phyloP scores from a whole-genome alignment of 2,329 filamentous ascomycete species.

The Alternaria dauci region DNA sequence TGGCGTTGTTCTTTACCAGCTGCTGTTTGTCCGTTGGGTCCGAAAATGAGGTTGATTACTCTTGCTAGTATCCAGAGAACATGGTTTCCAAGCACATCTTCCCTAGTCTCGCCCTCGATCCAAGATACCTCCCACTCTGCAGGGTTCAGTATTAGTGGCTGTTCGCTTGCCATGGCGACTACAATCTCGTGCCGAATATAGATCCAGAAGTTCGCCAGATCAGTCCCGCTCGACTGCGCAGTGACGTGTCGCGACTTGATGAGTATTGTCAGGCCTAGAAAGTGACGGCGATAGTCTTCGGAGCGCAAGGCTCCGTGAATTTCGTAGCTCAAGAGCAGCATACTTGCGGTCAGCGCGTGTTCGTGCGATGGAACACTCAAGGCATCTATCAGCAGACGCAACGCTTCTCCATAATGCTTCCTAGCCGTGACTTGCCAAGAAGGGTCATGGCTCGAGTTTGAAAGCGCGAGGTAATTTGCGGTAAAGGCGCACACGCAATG shows the following conservation, averaged over 20 bases:
- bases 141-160: constrained; percentile 39
- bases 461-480: constrained; percentile 45
- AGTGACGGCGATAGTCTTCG: constrained; percentile 43
- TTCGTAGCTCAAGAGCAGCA: constrained; percentile 48
- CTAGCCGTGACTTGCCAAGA: constrained; percentile 43
- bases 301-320: constrained; percentile 37
- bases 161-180: constrained; percentile 41
- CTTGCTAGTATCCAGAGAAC: constrained; percentile 47
- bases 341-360: constrained; percentile 44
- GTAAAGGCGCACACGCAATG: constrained; percentile 48
- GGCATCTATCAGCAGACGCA: constrained; percentile 41
- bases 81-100: constrained; percentile 46
- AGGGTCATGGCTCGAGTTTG: constrained; percentile 31
- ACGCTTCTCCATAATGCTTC: constrained; percentile 42
- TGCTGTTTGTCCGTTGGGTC: constrained; percentile 26
- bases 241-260: constrained; percentile 41
- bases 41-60: constrained; percentile 40
- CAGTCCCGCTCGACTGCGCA: constrained; percentile 39
- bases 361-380: constrained; percentile 38
- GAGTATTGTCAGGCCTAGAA: constrained; percentile 42
- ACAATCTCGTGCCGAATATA: constrained; percentile 46
- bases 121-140: constrained; percentile 44
- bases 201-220: constrained; percentile 49
- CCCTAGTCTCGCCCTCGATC: constrained; percentile 37
- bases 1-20: constrained; percentile 27